Percentiles rank a stretch among this genome's conserved stretches.
phyloP scores from a whole-genome alignment of 345 rosid species.

The Physaria fendleri region DNA sequence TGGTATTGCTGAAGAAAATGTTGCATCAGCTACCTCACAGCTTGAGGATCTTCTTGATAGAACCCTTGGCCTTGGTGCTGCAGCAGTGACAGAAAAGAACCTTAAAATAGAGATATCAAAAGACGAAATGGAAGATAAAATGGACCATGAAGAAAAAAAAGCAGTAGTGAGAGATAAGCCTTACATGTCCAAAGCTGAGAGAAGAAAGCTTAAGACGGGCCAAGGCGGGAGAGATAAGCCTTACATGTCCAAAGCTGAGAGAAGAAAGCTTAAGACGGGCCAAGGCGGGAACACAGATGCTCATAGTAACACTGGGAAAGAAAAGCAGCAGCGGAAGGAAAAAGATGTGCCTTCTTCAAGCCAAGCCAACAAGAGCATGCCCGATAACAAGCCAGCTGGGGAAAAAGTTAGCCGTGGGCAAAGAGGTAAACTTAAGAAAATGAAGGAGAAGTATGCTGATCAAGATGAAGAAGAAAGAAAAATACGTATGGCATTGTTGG shows the following conservation, averaged over 20 bases:
- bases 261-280: conserved; percentile 84
- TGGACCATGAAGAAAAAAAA: conserved; percentile 41
- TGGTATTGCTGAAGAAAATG: conserved; percentile 32
- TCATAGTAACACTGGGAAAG: conserved; percentile 32
- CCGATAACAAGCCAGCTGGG: conserved; percentile 43
- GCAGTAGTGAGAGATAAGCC: conserved; percentile 53
- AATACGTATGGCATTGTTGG: conserved; percentile 79
- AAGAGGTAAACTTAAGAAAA: conserved; percentile 85
- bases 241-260: conserved; percentile 77
- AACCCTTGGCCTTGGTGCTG: conserved; percentile 87
- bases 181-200: conserved; percentile 77
- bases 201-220: conserved; percentile 84
- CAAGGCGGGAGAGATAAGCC: conserved; percentile 55
- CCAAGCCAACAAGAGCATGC: conserved; percentile 36
- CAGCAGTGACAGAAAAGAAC: conserved; percentile 37
- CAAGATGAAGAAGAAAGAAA: conserved; percentile 95
- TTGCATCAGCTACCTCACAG: conserved; percentile 48
- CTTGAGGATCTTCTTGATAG: conserved; percentile 93
- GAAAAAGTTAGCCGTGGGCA: conserved; percentile 85
- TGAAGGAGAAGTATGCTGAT: conserved; percentile 93
- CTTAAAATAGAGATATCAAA: conserved; percentile 35
- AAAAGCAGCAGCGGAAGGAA: conserved; percentile 35
- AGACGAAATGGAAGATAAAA: conserved; percentile 40
- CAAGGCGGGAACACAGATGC: conserved; percentile 30
- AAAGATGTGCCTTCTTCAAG: conserved; percentile 26